Percentiles rank a stretch among this genome's conserved stretches.
Evolutionary conservation across 352 stramenopile species (phyloP).

Genomic region (Thalassiosira ordinaria): DNA sequence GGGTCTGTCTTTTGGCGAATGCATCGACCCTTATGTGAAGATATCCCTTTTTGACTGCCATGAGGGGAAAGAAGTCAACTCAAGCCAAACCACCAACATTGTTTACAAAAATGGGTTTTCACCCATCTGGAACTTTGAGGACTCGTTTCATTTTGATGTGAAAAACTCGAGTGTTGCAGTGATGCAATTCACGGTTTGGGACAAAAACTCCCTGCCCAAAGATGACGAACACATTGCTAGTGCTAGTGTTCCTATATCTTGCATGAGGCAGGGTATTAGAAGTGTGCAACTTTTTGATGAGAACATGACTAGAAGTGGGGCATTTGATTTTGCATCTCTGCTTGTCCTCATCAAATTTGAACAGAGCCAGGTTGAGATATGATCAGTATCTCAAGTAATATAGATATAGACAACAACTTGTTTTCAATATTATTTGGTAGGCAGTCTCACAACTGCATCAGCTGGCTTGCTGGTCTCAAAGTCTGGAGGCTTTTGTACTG

Average conservation of each 20-base stretch:
- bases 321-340: conserved; percentile 83
- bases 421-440: no score
- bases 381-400: no score
- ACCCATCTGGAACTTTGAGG: conserved; percentile 80
- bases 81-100: conserved; percentile 59
- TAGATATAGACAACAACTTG: no score
- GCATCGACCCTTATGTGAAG: conserved; percentile 83
- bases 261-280: conserved; percentile 76
- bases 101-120: conserved; percentile 84
- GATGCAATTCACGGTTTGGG: conserved; percentile 79
- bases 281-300: conserved; percentile 81
- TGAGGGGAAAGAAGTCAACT: conserved; percentile 65
- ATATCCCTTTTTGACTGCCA: conserved; percentile 78
- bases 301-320: conserved; percentile 76
- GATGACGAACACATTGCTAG: conserved; percentile 81
- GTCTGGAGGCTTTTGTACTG: no score
- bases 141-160: conserved; percentile 78
- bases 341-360: conserved; percentile 72
- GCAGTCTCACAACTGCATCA: no score
- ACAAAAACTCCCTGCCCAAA: conserved; percentile 66
- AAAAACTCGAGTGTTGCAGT: conserved; percentile 76
- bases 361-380: conserved; percentile 55
- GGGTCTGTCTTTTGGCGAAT: conserved; percentile 68
- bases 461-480: no score
- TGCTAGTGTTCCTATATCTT: conserved; percentile 81